These are phyloP conservation scores for Gaeumannomyces tritici DNA, from an alignment of 2,329 filamentous ascomycete genomes.

Conservation along the genomic window DNA sequence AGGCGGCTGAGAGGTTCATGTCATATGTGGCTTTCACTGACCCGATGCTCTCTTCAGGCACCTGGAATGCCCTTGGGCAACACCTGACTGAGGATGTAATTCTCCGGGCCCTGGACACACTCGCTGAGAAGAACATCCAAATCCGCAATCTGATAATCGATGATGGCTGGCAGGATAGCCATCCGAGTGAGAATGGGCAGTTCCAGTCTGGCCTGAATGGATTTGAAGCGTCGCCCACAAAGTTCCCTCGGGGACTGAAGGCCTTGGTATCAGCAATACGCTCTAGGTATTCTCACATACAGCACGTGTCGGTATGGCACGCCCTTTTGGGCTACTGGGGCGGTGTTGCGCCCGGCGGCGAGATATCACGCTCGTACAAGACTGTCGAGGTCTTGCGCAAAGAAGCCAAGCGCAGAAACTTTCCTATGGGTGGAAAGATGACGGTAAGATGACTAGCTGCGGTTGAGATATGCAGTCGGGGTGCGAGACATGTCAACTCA, in stretches of 20 bases:
- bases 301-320: conserved; percentile 91
- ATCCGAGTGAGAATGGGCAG: conserved; percentile 37
- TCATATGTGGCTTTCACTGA: not conserved
- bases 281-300: conserved; percentile 58
- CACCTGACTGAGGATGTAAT: conserved; percentile 74
- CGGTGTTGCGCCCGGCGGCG: conserved; percentile 65
- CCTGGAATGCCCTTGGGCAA: conserved; percentile 90
- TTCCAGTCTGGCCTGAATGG: conserved; percentile 61
- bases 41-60: conserved; percentile 35
- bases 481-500: not conserved
- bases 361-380: conserved; percentile 69
- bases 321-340: conserved; percentile 85
- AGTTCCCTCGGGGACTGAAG: conserved; percentile 74
- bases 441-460: conserved; percentile 22
- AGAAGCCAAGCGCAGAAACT: conserved; percentile 32
- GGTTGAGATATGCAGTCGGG: not conserved
- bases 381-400: conserved; percentile 51
- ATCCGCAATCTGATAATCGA: conserved; percentile 88
- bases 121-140: conserved; percentile 64
- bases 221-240: conserved; percentile 74
- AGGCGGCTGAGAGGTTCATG: conserved; percentile 4
- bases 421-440: conserved; percentile 54
- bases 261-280: conserved; percentile 61
- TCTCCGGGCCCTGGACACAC: conserved; percentile 59
- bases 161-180: conserved; percentile 88